Conservation (phyloP, 2,329 filamentous ascomycete genomes). For the Gnomoniopsis smithogilvyi region DNA sequence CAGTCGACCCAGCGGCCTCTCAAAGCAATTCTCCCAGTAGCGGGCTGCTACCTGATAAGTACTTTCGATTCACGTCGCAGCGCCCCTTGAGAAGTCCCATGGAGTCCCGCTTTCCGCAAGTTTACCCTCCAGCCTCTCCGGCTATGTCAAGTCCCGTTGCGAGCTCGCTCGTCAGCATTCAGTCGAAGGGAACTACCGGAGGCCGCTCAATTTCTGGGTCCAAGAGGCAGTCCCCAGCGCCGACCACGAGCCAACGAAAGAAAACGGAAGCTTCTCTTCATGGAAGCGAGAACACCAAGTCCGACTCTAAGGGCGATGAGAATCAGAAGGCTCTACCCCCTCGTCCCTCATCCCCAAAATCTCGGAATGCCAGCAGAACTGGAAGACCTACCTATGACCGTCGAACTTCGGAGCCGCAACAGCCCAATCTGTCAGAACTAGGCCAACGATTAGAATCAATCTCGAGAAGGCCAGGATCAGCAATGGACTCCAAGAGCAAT, state of each 20-base stretch:
- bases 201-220: neutral
- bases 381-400: neutral
- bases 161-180: neutral
- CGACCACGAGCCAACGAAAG: neutral
- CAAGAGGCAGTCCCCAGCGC: neutral
- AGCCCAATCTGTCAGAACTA: neutral
- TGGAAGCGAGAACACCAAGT: neutral
- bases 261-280: neutral
- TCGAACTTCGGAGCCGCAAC: neutral
- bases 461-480: neutral
- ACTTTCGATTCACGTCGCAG: neutral
- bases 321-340: neutral
- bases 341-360: constrained; percentile 12
- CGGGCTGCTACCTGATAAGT: neutral
- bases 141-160: neutral
- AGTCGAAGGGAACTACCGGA: neutral
- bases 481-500: neutral
- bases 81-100: neutral
- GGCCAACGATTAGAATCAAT: neutral
- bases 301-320: neutral
- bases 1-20: neutral
- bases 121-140: neutral
- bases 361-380: constrained; percentile 11
- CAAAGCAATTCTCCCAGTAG: neutral
- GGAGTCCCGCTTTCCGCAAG: neutral